A percentile compares a stretch with the other conserved stretches of the same genome.
phyloP scores from a whole-genome alignment of 75 land plant species.

The Pseudotsuga menziesii region DNA sequence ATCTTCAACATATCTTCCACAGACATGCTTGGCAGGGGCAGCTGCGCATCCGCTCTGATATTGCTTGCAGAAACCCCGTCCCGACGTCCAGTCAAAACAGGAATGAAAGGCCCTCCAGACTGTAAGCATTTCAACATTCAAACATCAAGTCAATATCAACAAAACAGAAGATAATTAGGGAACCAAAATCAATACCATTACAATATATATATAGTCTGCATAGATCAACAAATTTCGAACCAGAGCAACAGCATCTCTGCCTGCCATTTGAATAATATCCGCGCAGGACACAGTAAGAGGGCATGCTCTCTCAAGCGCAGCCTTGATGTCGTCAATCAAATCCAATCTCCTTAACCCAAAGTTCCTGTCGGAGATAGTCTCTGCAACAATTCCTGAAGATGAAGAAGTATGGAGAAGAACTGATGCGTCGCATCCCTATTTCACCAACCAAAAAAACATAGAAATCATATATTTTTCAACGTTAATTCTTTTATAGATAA shows the following conservation, averaged over 20 bases:
- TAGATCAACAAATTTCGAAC: background rate
- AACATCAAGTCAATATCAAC: background rate
- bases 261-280: conserved; percentile 27
- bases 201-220: background rate
- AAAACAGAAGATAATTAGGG: background rate
- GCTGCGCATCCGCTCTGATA: conserved; percentile 10
- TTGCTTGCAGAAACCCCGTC: conserved; percentile 17
- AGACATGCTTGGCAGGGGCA: conserved; percentile 12
- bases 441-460: background rate
- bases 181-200: background rate
- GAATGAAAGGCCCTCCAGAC: conserved; percentile 25
- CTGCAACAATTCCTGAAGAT: conserved; percentile 5
- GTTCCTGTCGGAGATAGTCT: conserved; percentile 16
- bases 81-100: conserved; percentile 14
- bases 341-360: conserved; percentile 21
- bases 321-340: conserved; percentile 20
- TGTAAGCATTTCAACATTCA: background rate
- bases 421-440: conserved; percentile 26
- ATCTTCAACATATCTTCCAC: conserved; percentile 12
- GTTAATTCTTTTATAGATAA: no score
- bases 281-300: conserved; percentile 31
- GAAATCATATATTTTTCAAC: background rate
- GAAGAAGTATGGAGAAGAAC: conserved; percentile 15
- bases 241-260: conserved; percentile 21
- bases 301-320: conserved; percentile 20